A percentile compares a stretch with the other conserved stretches of the same genome.
Conservation (phyloP, 1,284 basidiomycete genomes). For the Apiotrichum veenhuisii region DNA sequence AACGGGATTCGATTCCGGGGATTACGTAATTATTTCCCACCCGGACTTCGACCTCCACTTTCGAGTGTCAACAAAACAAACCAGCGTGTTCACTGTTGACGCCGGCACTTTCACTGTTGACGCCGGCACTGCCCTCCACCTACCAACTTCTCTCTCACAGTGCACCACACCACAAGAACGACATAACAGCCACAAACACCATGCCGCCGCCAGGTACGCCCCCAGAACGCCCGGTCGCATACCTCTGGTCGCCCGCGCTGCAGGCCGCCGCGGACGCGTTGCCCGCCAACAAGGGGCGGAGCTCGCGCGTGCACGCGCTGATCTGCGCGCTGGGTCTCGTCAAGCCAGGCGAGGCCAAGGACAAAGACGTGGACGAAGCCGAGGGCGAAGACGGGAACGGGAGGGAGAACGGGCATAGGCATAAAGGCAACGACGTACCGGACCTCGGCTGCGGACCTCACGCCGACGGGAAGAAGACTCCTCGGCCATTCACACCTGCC, state of each 20-base stretch:
- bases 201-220: too few species aligned
- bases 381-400: conserved; percentile 54
- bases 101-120: too few species aligned
- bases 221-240: conserved; percentile 10
- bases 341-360: conserved; percentile 8
- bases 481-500: background rate
- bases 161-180: too few species aligned
- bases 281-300: conserved; percentile 78
- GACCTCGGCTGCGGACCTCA: background rate
- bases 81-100: too few species aligned
- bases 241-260: conserved; percentile 40
- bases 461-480: background rate
- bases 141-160: too few species aligned
- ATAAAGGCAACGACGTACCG: background rate
- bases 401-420: background rate
- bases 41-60: too few species aligned
- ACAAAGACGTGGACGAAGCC: conserved; percentile 47
- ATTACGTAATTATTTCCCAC: too few species aligned
- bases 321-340: conserved; percentile 60
- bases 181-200: too few species aligned
- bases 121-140: too few species aligned
- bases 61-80: too few species aligned
- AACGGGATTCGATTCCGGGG: too few species aligned
- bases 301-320: conserved; percentile 71
- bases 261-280: conserved; percentile 52